Conservation (phyloP, 2,329 filamentous ascomycete genomes). For the Sporothrix dimorphospora region DNA sequence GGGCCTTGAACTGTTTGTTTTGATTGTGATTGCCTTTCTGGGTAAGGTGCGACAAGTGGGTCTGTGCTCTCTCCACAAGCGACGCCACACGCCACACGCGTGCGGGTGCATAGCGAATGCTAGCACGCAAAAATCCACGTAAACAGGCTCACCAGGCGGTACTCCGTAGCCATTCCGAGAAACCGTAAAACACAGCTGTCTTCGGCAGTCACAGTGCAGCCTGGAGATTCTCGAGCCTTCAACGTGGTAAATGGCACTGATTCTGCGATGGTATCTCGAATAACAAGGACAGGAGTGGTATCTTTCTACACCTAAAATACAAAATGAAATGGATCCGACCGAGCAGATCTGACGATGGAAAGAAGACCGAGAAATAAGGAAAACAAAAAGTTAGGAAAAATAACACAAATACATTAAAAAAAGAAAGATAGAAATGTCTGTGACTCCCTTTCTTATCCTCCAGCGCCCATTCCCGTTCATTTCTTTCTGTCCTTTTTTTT, state of each 20-base stretch:
- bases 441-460: too few relatives aligned
- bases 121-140: neutral
- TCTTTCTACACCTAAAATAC: neutral
- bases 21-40: slow-evolving; percentile 34
- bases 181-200: neutral
- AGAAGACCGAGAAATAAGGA: neutral
- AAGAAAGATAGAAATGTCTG: too few relatives aligned
- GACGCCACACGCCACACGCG: slow-evolving; percentile 12
- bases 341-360: neutral
- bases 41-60: slow-evolving; percentile 25
- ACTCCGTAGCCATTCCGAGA: neutral
- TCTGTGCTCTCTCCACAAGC: slow-evolving; percentile 12
- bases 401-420: neutral
- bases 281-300: neutral
- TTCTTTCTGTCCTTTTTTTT: neutral
- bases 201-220: neutral
- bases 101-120: neutral
- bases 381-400: neutral
- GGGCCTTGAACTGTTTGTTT: slow-evolving; percentile 34
- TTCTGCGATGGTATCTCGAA: neutral
- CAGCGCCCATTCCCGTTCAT: neutral
- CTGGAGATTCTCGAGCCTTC: neutral
- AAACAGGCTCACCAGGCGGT: neutral
- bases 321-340: neutral
- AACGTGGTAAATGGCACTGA: neutral